A percentile compares a stretch with the other conserved stretches of the same genome.
Evolutionary conservation across 1,139 yeast genomes (phyloP).

Genomic region (Meyerozyma athensensis): DNA sequence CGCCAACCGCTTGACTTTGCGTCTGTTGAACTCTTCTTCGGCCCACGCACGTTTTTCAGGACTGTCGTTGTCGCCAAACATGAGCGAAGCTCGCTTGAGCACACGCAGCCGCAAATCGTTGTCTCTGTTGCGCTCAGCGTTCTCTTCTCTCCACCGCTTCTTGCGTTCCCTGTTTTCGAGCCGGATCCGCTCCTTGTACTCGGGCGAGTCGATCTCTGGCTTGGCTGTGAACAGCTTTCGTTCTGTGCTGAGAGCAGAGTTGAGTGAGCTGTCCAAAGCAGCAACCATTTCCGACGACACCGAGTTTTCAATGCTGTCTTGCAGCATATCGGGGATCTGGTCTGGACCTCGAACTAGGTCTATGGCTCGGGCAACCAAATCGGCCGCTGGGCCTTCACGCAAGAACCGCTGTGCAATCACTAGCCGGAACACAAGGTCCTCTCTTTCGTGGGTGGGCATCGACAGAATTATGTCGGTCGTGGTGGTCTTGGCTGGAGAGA

Average conservation of each 20-base stretch:
- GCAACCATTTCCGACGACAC: slow-evolving; percentile 1
- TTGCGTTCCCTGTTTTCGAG: slow-evolving; percentile 80
- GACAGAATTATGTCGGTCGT: slow-evolving; percentile 1
- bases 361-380: neutral
- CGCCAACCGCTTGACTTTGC: slow-evolving; percentile 56
- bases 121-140: slow-evolving; percentile 78
- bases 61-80: slow-evolving; percentile 61
- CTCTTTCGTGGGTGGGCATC: slow-evolving; percentile 1
- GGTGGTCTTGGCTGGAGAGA: slow-evolving; percentile 1
- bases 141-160: slow-evolving; percentile 85
- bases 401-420: slow-evolving; percentile 1
- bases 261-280: neutral
- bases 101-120: slow-evolving; percentile 80
- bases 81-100: slow-evolving; percentile 59
- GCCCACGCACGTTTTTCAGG: slow-evolving; percentile 66
- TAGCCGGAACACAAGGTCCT: slow-evolving; percentile 1
- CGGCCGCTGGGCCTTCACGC: slow-evolving; percentile 7
- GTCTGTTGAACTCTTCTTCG: slow-evolving; percentile 61
- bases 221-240: slow-evolving; percentile 16
- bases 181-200: slow-evolving; percentile 54
- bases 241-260: neutral
- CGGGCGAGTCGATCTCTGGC: slow-evolving; percentile 28
- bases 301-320: neutral
- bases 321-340: neutral
- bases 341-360: neutral